A percentile compares a stretch with the other conserved stretches of the same genome.
Conservation (phyloP, 129 eudicot genomes). For the Artemisia argyi region DNA sequence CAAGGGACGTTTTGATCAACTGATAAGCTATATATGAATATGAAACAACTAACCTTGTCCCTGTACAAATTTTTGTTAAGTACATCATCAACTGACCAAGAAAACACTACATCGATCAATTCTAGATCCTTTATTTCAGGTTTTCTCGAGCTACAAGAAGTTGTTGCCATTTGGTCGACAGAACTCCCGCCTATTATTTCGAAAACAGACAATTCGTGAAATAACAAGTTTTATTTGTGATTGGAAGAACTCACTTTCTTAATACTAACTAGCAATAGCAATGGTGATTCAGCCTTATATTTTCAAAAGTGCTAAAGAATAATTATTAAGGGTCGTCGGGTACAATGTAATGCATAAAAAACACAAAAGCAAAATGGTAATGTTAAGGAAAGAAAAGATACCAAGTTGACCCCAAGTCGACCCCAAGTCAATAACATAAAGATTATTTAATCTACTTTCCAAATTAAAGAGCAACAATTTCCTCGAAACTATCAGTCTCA, state of each 20-base stretch:
- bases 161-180: too few relatives aligned
- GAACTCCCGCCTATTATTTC: neutral
- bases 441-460: slow-evolving; percentile 14
- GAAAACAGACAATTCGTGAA: slow-evolving; percentile 1
- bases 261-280: neutral
- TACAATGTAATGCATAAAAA: slow-evolving; percentile 20
- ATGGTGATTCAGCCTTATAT: too few relatives aligned
- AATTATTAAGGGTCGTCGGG: neutral
- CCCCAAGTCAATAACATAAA: slow-evolving; percentile 23
- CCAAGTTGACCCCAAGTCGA: slow-evolving; percentile 27
- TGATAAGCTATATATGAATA: too few relatives aligned
- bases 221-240: neutral
- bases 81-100: slow-evolving; percentile 7
- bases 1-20: too few relatives aligned
- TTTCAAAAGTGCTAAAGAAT: too few relatives aligned
- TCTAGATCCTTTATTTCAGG: neutral
- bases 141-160: neutral
- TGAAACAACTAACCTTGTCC: slow-evolving; percentile 1
- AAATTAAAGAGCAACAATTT: slow-evolving; percentile 18
- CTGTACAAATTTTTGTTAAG: slow-evolving; percentile 8
- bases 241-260: neutral
- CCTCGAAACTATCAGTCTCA: slow-evolving; percentile 16
- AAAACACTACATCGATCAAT: slow-evolving; percentile 10
- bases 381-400: slow-evolving; percentile 30
- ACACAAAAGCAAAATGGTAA: slow-evolving; percentile 23